Conservation (phyloP, 176 grass and related monocot species). For the Calamus simplicifolius region DNA sequence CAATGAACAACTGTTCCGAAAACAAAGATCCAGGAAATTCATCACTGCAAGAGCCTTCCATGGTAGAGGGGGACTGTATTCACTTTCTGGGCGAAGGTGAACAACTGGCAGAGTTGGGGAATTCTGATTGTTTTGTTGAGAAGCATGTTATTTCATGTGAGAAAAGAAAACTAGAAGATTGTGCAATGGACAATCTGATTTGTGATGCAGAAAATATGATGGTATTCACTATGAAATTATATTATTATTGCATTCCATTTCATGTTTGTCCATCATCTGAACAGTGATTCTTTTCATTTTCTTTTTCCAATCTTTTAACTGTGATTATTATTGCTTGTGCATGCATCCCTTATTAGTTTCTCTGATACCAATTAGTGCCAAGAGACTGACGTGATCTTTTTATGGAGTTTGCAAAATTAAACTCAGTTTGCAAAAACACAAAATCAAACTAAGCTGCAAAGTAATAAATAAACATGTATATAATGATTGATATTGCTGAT, state of each 20-base stretch:
- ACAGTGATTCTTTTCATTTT: no score
- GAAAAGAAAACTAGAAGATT: constrained; percentile 12
- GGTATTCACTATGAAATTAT: constrained; percentile 6
- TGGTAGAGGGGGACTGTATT: constrained; percentile 21
- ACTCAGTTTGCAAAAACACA: no score
- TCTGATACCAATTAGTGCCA: no score
- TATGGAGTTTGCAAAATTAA: no score
- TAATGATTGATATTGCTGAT: no score
- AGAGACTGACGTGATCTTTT: no score
- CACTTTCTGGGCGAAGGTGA: constrained; percentile 1
- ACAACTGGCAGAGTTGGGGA: not conserved
- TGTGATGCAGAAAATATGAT: constrained; percentile 19
- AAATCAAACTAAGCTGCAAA: no score
- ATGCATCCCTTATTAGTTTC: no score
- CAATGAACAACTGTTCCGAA: not conserved
- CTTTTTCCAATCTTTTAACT: no score
- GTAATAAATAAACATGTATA: no score
- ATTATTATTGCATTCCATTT: no score
- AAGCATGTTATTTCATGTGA: constrained; percentile 16
- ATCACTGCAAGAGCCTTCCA: constrained; percentile 4
- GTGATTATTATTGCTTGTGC: no score
- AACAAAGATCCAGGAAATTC: constrained; percentile 14
- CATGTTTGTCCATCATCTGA: not conserved
- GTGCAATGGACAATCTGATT: constrained; percentile 20
- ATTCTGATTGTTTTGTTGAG: constrained; percentile 18